Evolutionary conservation across 192 early-diverging fungal species (phyloP), one percentile per base, ranked within the genome.

Genomic region (Coemansia umbellata): DNA sequence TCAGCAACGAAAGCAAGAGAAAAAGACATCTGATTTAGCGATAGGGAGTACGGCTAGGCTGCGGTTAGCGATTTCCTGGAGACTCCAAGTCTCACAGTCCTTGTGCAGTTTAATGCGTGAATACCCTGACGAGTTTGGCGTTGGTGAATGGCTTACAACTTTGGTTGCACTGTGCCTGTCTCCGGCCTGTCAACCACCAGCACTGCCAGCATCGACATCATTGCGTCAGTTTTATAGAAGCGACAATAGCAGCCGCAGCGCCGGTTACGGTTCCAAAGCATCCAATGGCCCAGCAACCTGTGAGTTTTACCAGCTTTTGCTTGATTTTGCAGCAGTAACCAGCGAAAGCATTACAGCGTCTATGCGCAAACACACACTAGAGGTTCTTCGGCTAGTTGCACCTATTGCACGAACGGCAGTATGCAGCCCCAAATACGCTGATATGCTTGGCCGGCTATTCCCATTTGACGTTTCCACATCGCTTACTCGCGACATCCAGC

Each of bases 91-190:
- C 2, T 37, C 63, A 1, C 64, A 55, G 31, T 65, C 72, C 14
- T 33, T 74, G 35, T 67, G 65, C 24, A 44, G 30, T 2, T 28
- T 74, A 17, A 42, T 74, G 43, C 72, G 72, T 7, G 35, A n/a
- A 47, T 63, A 47, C n/a, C 72, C 72, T 0, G 72, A 74, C 13
- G 65, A 74, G 28, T 64, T 74, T 55, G 64, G 41, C 3, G 65
- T 55, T 5, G 43, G 59, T 32, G 65, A 74, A 8, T 74, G 72
- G 72, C 72, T 74, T 8, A 63, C 51, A 21, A 64, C 72, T 3
- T 44, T 74, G 13, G 61, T 74, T 9, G 55, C 72, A 0, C 37
- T 74, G 19, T 59, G 65, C 26, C 53, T 68, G 21, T 50, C 72
- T 9, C 51, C 70, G 3, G 31, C 18, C 0, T 62, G 58, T 35